Evolutionary conservation across 139 green algal species (phyloP).

Genomic region (Closterium sp.): DNA sequence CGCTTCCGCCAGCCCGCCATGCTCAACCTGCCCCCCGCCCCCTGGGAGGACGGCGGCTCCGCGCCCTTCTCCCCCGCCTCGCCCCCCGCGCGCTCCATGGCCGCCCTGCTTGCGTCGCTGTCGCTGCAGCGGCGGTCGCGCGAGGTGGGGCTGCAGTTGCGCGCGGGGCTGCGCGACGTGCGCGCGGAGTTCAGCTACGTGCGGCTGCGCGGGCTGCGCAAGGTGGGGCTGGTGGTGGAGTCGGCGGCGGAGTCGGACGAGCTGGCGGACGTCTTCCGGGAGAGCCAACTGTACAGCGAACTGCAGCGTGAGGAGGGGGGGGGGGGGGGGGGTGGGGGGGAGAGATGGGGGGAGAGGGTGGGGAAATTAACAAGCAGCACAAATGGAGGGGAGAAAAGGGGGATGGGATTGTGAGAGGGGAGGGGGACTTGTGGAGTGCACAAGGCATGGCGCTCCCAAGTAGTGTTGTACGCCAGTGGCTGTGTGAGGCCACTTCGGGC

Average conservation of each 20-base stretch:
- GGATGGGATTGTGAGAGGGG: background rate
- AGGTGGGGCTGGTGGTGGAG: slow-evolving; percentile 7
- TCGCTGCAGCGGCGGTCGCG: slow-evolving; percentile 6
- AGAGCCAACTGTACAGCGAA: slow-evolving; percentile 26
- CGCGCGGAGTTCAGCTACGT: background rate
- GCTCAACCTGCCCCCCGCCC: slow-evolving; percentile 6
- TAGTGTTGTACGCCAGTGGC: too few relatives aligned
- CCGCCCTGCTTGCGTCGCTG: background rate
- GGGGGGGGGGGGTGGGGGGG: background rate
- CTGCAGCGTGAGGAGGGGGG: slow-evolving; percentile 1
- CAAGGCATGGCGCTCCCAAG: too few relatives aligned
- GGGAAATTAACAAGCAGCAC: too few relatives aligned
- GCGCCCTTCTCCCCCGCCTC: background rate
- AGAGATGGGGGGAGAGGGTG: background rate
- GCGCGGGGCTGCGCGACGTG: slow-evolving; percentile 15
- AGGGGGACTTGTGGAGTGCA: too few relatives aligned
- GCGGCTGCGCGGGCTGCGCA: background rate
- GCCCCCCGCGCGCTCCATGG: background rate
- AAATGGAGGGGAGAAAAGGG: background rate
- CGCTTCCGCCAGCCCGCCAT: background rate
- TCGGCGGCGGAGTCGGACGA: slow-evolving; percentile 5
- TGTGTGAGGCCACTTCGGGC: too few relatives aligned
- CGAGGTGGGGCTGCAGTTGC: slow-evolving; percentile 5
- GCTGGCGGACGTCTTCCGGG: slow-evolving; percentile 6
- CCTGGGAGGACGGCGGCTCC: slow-evolving; percentile 5